Conservation (phyloP, 345 rosid genomes). For the Jatropha curcas region DNA sequence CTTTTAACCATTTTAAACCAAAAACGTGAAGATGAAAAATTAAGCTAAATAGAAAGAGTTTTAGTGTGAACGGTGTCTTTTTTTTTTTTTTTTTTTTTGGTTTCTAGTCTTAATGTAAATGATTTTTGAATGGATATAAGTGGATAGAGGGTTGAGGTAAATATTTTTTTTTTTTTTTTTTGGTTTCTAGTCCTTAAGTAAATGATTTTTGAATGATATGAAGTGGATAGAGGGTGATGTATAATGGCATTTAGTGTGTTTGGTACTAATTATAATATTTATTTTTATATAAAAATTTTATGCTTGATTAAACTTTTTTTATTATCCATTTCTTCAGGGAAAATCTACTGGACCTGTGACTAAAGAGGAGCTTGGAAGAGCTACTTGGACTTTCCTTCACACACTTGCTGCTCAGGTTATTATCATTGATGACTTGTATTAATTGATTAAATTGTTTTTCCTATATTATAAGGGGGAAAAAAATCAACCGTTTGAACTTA, state of each 20-base stretch:
- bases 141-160: too few relatives aligned
- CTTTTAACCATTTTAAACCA: not conserved
- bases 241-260: not conserved
- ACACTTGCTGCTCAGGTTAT: slow-evolving; percentile 95
- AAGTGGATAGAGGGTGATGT: too few relatives aligned
- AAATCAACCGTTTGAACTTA: not conserved
- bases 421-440: not conserved
- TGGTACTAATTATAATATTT: not conserved
- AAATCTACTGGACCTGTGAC: slow-evolving; percentile 71
- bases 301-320: not conserved
- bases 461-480: not conserved
- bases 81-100: too few relatives aligned
- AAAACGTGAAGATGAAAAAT: not conserved
- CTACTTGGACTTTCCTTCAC: slow-evolving; percentile 97
- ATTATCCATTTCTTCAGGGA: slow-evolving; percentile 31
- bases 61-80: not conserved
- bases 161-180: too few relatives aligned
- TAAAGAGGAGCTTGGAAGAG: slow-evolving; percentile 90
- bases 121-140: too few relatives aligned
- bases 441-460: not conserved
- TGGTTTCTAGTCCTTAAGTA: too few relatives aligned
- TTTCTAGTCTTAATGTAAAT: too few relatives aligned
- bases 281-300: not conserved
- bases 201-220: not conserved
- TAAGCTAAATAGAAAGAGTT: not conserved